phyloP scores from a whole-genome alignment of 2,329 filamentous ascomycete genomes.

The Fusarium sarcochroum region DNA sequence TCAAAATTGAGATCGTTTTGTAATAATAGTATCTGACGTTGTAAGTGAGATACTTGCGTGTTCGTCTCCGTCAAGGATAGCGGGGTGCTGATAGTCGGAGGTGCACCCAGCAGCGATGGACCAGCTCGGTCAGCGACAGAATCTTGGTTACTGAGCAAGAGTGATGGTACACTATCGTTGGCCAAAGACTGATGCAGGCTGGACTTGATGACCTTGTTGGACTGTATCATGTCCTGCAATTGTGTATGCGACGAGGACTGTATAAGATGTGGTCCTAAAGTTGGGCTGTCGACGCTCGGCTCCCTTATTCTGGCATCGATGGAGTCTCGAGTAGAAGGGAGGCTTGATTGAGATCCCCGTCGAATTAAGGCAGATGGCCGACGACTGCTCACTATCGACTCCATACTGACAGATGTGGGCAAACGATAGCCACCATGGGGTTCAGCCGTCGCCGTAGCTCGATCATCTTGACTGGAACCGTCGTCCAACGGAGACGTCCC shows the following conservation, averaged over 20 bases:
- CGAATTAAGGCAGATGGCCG: constrained; percentile 56
- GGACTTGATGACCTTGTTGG: constrained; percentile 71
- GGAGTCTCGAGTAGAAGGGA: constrained; percentile 62
- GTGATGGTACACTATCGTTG: constrained; percentile 71
- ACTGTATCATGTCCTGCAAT: constrained; percentile 72
- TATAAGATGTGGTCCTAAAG: constrained; percentile 66
- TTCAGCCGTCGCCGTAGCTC: constrained; percentile 54
- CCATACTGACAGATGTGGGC: constrained; percentile 65
- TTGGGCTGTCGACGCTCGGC: constrained; percentile 71
- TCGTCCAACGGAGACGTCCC: constrained; percentile 46
- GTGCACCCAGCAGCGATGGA: constrained; percentile 48
- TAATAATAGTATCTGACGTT: constrained; percentile 80
- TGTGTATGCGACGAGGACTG: constrained; percentile 67
- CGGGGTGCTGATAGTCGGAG: constrained; percentile 47
- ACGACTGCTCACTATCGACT: constrained; percentile 58
- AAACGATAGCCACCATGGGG: constrained; percentile 65
- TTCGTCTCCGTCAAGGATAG: constrained; percentile 52
- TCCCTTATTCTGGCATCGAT: constrained; percentile 53
- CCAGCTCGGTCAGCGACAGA: constrained; percentile 57
- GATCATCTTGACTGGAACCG: constrained; percentile 52
- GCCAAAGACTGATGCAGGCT: constrained; percentile 68
- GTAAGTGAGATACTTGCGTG: constrained; percentile 68
- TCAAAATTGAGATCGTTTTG: constrained; percentile 88
- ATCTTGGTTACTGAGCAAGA: constrained; percentile 66
- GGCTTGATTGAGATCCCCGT: constrained; percentile 64